Evolutionary conservation across 108 stramenopile species (phyloP).

Genomic region (Hondaea fermentalgiana): DNA sequence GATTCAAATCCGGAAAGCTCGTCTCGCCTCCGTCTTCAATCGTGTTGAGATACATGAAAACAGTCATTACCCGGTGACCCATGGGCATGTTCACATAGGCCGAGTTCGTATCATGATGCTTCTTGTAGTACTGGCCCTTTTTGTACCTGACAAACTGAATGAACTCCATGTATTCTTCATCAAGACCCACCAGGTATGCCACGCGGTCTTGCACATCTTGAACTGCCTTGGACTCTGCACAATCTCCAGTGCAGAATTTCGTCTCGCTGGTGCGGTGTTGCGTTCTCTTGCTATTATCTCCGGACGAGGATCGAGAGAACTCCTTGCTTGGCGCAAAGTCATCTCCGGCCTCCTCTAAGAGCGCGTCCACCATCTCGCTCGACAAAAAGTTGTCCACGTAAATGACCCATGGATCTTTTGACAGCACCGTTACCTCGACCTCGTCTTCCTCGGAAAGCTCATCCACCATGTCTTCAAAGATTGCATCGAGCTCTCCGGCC

Average conservation of each 20-base stretch:
- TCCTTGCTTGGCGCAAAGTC: neutral
- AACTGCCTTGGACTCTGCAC: neutral
- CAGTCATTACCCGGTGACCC: neutral
- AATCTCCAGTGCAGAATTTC: neutral
- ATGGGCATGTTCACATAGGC: neutral
- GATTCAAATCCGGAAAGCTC: neutral
- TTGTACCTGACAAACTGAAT: neutral
- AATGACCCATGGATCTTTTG: neutral
- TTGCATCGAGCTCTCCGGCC: neutral
- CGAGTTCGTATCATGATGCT: neutral
- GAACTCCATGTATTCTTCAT: neutral
- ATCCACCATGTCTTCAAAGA: neutral
- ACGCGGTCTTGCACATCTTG: neutral
- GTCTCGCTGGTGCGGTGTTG: neutral
- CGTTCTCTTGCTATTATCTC: neutral
- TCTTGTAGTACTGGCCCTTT: neutral
- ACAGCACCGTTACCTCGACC: neutral
- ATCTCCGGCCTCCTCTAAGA: neutral
- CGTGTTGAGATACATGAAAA: neutral
- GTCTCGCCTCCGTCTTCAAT: conserved; percentile 2
- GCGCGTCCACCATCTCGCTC: neutral
- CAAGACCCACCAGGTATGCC: neutral
- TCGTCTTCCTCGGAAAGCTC: neutral
- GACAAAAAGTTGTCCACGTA: neutral
- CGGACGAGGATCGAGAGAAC: neutral